Base-by-base conservation (phyloP, 345 rosid species). In the Cochlearia excelsa region DNA sequence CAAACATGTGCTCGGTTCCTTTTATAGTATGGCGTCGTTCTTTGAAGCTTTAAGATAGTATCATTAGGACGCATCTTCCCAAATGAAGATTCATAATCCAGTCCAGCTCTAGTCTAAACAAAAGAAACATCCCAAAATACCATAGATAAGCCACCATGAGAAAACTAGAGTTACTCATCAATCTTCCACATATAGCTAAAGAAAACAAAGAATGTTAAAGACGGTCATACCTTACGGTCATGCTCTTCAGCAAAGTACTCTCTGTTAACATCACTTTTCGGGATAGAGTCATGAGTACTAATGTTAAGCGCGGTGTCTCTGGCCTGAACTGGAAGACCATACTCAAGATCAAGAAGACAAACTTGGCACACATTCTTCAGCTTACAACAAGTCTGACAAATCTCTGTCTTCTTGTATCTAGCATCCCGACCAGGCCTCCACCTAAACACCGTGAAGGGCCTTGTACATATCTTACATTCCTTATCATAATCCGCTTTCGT, bases 281-380 rank as follows among this genome's bases (percentile, higher is more conserved):
- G 98, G 70, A 92, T 92, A 44, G 93, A 68, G 49, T 92, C 96
- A 75, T 82, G 78, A 54, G 96, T 82, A 59, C 76, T 77, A 34
- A 88, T 86, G 71, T 79, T 82, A 42, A 88, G 82, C 47, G 96
- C 90, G 10, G 96, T 82, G 67, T 88, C 95, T 56, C 96, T 83
- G 75, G 81, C 96, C 72, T 91, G 96, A 73, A 91, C 98, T 0
- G 96, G 96, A 81, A 91, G 77, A 35, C 98, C 95, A 53, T 93
- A 93, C 71, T 93, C 97, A 16, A 89, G 89, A 73, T 93, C 99
- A 77, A 93, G 52, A 61, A 93, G 95, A 69, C 97, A 93, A 45
- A 93, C 99, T 85, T 93, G 97, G 56, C 99, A 90, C n/a, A 84
- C 96, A 69, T 91, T 91, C 73, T 91, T 88, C 72, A 91, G 68